Evolutionary conservation across 805 yeast genomes (phyloP), one percentile per base, ranked within the genome.

Genomic region (Ogataea neopini): DNA sequence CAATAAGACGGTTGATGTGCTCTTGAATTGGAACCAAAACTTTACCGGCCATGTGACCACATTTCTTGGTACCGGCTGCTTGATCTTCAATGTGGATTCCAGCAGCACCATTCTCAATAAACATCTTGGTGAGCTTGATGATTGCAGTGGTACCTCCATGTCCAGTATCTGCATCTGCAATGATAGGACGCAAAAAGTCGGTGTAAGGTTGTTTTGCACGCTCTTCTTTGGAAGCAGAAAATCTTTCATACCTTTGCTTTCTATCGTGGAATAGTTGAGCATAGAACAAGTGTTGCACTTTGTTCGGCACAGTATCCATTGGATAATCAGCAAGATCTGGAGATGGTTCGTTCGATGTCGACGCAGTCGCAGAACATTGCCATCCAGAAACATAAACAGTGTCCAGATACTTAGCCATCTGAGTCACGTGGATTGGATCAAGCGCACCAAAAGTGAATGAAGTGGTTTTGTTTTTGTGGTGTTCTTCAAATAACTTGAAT

Each of bases 31-130:
- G 98, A 53, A 92, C 97, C 59, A 92, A 81, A 45, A 94, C 97
- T 72, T 94, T 89, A 61, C 98, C 98, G 57, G 96, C 97, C 98
- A 92, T 92, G 73, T 92, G 98, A 52, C 98, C 98, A 75, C 98
- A 92, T 75, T 92, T 92, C 72, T 92, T 92, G 61, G 97, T 92
- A 62, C 97, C 97, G 46, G 98, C 96, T 46, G 97, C 97, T 78
- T 92, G 98, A 72, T 92, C 98, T 75, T 92, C 99, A 67, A 92
- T 90, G 69, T 92, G 99, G 62, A 92, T 90, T 66, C 98, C 98
- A 50, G 98, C 97, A 48, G 98, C 99, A 70, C 98, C 98, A 63
- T 95, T 83, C 75, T 92, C 98, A 60, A 92, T 88, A 67, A 92
- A 92, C 83, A 92, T 77, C 76, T 92, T 92, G 62, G 97, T 90